Evolutionary conservation across 495 filamentous ascomycete species (phyloP).

Genomic region (Amorphotheca resinae): DNA sequence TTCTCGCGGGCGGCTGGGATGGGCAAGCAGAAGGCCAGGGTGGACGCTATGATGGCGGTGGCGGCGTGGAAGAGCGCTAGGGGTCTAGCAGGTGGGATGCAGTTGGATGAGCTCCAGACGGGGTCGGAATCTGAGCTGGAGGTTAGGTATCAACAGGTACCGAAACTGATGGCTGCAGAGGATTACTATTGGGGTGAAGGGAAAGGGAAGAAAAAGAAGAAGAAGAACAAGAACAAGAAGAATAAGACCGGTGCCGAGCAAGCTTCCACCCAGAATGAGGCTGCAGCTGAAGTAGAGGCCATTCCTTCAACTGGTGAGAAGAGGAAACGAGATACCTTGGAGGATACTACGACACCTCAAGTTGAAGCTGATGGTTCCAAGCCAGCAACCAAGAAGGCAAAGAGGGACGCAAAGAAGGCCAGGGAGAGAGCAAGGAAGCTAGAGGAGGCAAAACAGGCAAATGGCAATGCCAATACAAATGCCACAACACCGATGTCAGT

Average conservation of each 20-base stretch:
- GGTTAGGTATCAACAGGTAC: no score
- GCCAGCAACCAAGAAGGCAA: not conserved
- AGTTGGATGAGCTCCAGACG: not conserved
- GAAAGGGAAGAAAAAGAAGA: not conserved
- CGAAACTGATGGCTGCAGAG: not conserved
- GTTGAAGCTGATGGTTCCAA: not conserved
- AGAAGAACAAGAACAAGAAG: not conserved
- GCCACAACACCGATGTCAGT: not conserved
- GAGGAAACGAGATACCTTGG: not conserved
- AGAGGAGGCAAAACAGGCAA: not conserved
- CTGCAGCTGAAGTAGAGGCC: not conserved
- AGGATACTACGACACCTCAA: not conserved
- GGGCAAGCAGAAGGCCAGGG: not conserved
- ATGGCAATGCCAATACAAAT: not conserved
- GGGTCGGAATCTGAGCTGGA: not conserved
- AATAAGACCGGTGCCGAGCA: not conserved
- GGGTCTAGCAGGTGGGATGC: not conserved
- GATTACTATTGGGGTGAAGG: not conserved
- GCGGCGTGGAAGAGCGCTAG: not conserved
- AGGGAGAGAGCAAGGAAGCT: not conserved
- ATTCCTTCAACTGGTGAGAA: not conserved
- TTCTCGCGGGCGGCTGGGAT: constrained; percentile 15
- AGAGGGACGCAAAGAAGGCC: not conserved
- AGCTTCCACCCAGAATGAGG: not conserved
- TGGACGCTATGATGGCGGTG: constrained; percentile 1